A percentile compares a stretch with the other conserved stretches of the same genome.
These are phyloP conservation scores for Scedosporium boydii DNA, from an alignment of 2,329 filamentous ascomycete genomes.

Conservation along the genomic window DNA sequence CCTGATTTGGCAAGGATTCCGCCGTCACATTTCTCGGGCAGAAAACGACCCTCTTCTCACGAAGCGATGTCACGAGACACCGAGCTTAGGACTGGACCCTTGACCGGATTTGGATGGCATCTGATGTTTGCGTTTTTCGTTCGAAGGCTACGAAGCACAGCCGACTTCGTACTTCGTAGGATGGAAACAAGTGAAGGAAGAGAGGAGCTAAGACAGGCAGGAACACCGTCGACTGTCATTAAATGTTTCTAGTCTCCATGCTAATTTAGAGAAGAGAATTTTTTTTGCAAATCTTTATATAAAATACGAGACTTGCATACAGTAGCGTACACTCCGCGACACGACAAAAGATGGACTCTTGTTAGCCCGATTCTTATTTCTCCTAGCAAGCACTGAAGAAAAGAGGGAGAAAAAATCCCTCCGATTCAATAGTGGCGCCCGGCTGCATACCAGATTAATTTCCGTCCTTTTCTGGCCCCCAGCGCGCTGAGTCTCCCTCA, in stretches of 20 bases:
- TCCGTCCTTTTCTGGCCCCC: not conserved
- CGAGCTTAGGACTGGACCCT: not conserved
- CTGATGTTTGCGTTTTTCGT: not conserved
- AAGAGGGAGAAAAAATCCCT: too few species aligned
- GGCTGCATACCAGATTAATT: not conserved
- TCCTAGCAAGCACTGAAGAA: too few species aligned
- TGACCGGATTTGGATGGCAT: not conserved
- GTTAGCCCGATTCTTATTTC: too few species aligned
- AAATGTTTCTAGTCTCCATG: not conserved
- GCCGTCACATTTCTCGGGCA: not conserved
- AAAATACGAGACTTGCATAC: not conserved
- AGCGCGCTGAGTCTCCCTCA: too few species aligned
- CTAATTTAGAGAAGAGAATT: not conserved
- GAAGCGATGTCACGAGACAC: not conserved
- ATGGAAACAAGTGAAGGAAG: too few species aligned
- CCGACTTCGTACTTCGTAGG: too few species aligned
- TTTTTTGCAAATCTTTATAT: not conserved
- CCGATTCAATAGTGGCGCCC: not conserved
- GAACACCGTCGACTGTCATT: too few species aligned
- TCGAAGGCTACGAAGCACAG: too few species aligned
- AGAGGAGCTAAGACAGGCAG: too few species aligned
- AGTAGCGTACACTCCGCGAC: not conserved
- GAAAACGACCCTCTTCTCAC: not conserved
- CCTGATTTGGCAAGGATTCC: not conserved
- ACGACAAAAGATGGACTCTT: too few species aligned